Evolutionary conservation across 1,139 yeast species (phyloP).

Genomic region (Nakaseomyces delphensis): DNA sequence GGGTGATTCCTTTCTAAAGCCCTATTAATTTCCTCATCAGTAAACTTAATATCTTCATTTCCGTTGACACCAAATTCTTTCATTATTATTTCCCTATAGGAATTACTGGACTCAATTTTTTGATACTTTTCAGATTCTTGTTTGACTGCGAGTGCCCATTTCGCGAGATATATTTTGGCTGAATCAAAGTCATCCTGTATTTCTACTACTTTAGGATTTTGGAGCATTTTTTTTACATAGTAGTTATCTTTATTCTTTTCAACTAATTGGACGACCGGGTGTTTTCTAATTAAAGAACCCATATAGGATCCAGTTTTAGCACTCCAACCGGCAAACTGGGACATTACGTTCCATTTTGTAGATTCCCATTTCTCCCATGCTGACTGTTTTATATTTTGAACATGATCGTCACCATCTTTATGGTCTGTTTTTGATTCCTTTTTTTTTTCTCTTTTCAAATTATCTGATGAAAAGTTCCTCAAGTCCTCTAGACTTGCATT

Average conservation of each 20-base stretch:
- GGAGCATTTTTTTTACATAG: constrained; percentile 50
- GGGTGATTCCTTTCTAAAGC: constrained; percentile 43
- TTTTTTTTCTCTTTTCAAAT: constrained; percentile 20
- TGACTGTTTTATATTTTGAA: constrained; percentile 9
- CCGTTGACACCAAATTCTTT: constrained; percentile 59
- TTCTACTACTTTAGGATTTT: constrained; percentile 68
- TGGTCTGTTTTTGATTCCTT: constrained; percentile 14
- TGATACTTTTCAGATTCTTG: constrained; percentile 81
- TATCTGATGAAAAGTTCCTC: constrained; percentile 58
- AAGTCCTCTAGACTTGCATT: constrained; percentile 77
- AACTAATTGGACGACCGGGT: constrained; percentile 26
- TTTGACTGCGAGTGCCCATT: constrained; percentile 94
- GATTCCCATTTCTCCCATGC: constrained; percentile 41
- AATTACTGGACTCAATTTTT: constrained; percentile 46
- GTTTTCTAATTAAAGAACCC: constrained; percentile 20
- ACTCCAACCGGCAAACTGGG: constrained; percentile 75
- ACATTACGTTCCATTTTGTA: constrained; percentile 81
- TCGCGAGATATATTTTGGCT: constrained; percentile 84
- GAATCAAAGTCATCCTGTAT: constrained; percentile 89
- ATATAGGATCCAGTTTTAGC: constrained; percentile 42
- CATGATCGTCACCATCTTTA: constrained; percentile 3
- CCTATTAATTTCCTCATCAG: constrained; percentile 31
- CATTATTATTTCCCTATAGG: constrained; percentile 49
- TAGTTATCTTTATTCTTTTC: constrained; percentile 25
- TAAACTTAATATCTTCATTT: constrained; percentile 34